phyloP scores from a whole-genome alignment of 78 protist genomes.

The Planoprotostelium fungivorum region DNA sequence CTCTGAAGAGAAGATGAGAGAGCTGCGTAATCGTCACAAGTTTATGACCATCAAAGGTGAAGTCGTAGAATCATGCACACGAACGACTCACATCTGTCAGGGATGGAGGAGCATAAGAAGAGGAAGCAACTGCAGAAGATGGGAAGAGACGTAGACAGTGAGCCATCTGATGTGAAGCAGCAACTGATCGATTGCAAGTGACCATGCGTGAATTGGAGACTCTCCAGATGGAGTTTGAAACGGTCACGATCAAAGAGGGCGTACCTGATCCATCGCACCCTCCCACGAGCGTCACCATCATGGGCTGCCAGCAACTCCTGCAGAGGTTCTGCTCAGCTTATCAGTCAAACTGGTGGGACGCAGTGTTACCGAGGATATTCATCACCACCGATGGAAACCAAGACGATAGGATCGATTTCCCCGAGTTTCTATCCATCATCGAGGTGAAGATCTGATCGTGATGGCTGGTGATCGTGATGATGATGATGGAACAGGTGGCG shows the following conservation, averaged over 20 bases:
- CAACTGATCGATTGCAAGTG: background rate
- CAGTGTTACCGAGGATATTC: background rate
- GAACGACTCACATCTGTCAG: background rate
- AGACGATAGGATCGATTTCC: background rate
- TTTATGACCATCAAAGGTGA: slow-evolving; percentile 1
- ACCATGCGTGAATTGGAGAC: background rate
- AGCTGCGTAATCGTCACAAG: background rate
- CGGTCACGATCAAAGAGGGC: background rate
- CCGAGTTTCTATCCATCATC: background rate
- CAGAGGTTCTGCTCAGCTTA: background rate
- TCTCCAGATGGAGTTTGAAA: background rate
- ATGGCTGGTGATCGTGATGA: too few relatives aligned
- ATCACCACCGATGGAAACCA: background rate
- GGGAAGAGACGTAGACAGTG: background rate
- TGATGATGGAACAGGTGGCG: too few relatives aligned
- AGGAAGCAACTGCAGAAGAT: background rate
- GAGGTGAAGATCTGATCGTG: too few relatives aligned
- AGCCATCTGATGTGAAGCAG: background rate
- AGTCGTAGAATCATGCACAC: background rate
- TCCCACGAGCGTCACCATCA: background rate
- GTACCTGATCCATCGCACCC: background rate
- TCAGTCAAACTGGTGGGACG: background rate
- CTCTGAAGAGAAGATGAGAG: background rate
- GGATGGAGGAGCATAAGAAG: background rate
- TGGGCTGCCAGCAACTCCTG: background rate